Conservation (phyloP, 2,329 filamentous ascomycete genomes). For the Monilinia fructicola region DNA sequence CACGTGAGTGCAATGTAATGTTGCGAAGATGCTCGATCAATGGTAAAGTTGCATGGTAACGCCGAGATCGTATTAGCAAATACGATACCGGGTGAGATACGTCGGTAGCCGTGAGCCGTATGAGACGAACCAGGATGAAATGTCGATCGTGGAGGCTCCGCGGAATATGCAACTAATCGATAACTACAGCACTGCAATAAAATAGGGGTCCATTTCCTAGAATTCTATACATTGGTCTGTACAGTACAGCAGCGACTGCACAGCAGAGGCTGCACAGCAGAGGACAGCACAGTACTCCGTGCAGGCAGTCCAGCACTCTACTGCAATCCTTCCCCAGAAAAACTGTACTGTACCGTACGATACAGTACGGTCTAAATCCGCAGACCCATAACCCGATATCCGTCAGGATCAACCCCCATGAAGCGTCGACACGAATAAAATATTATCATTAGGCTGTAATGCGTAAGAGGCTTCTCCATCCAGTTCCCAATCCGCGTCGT, state of each 20-base stretch:
- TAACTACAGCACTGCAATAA: too few species aligned
- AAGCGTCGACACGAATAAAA: conserved; percentile 93
- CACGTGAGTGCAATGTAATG: too few species aligned
- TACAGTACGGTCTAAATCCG: background rate
- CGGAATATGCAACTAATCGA: too few species aligned
- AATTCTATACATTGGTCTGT: too few species aligned
- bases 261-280: too few species aligned
- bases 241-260: too few species aligned
- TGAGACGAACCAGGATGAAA: conserved; percentile 1
- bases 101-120: too few species aligned
- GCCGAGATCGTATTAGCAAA: too few species aligned
- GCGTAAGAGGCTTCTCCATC: conserved; percentile 92
- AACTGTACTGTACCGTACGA: background rate
- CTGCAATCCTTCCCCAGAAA: background rate
- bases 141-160: background rate
- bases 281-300: too few species aligned
- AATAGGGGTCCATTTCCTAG: background rate
- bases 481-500: conserved; percentile 97
- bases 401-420: conserved; percentile 71
- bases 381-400: conserved; percentile 9
- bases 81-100: too few species aligned
- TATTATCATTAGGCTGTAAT: conserved; percentile 77
- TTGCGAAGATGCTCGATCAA: too few species aligned
- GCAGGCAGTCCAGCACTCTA: background rate
- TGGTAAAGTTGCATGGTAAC: too few species aligned